phyloP scores from a whole-genome alignment of 192 early-diverging fungal genomes.

The Powellomyces hirtus region DNA sequence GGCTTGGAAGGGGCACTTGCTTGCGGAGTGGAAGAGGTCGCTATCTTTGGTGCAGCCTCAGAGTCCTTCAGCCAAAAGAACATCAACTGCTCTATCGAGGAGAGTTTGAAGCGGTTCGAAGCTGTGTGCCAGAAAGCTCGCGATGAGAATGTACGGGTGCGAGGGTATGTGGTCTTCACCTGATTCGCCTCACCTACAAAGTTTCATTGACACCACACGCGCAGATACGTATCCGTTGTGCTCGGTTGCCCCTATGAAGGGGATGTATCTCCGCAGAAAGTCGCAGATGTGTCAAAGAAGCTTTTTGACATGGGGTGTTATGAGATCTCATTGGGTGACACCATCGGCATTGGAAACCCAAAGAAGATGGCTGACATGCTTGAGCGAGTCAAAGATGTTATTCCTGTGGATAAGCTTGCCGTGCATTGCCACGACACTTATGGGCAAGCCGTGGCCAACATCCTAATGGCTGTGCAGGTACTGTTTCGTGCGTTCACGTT shows the following conservation, averaged over 20 bases:
- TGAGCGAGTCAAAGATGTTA: slow-evolving; percentile 60
- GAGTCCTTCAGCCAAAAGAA: slow-evolving; percentile 89
- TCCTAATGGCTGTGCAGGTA: slow-evolving; percentile 68
- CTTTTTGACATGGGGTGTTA: slow-evolving; percentile 92
- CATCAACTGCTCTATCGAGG: slow-evolving; percentile 87
- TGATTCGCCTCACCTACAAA: neutral
- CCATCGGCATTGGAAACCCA: slow-evolving; percentile 81
- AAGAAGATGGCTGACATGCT: slow-evolving; percentile 65
- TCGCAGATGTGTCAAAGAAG: slow-evolving; percentile 68
- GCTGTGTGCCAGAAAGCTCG: slow-evolving; percentile 64
- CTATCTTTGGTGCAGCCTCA: slow-evolving; percentile 85
- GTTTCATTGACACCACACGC: neutral
- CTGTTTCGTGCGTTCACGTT: neutral
- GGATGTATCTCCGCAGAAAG: slow-evolving; percentile 61
- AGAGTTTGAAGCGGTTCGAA: slow-evolving; percentile 73
- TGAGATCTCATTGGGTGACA: slow-evolving; percentile 94
- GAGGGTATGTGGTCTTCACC: slow-evolving; percentile 52
- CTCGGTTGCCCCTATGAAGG: slow-evolving; percentile 95
- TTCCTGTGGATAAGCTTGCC: slow-evolving; percentile 76
- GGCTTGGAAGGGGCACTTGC: slow-evolving; percentile 79
- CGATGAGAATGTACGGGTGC: slow-evolving; percentile 62
- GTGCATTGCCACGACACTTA: slow-evolving; percentile 98
- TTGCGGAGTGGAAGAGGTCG: slow-evolving; percentile 77
- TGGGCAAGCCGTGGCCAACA: slow-evolving; percentile 94
- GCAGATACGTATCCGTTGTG: slow-evolving; percentile 85